Evolutionary conservation across 73 alveolate genomes (phyloP).

Genomic region (Tetrahymena malaccensis): DNA sequence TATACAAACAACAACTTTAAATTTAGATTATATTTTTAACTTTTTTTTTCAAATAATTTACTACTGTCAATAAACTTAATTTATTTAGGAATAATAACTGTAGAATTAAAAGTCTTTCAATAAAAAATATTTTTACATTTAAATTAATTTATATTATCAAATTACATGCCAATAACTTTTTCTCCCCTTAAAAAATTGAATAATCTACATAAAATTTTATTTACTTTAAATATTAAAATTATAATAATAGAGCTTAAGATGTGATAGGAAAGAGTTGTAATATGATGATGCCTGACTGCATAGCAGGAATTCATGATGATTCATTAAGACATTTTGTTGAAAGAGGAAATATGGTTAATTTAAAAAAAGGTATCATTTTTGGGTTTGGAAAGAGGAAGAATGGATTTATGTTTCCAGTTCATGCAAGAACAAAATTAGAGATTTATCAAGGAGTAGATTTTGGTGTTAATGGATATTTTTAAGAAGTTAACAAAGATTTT

Average conservation of each 20-base stretch:
- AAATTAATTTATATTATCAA: no score
- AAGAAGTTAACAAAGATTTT: not conserved
- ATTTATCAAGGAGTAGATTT: not conserved
- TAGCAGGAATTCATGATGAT: not conserved
- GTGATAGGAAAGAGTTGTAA: not conserved
- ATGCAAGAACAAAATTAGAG: not conserved
- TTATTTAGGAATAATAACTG: no score
- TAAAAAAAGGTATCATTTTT: not conserved
- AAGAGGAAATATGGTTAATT: not conserved
- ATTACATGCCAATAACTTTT: no score
- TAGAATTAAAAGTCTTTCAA: no score
- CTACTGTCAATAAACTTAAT: no score
- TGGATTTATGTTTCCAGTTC: not conserved
- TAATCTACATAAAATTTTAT: not conserved
- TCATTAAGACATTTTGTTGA: not conserved
- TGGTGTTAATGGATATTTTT: not conserved
- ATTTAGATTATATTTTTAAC: no score
- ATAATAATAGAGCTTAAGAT: not conserved
- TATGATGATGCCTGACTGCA: not conserved
- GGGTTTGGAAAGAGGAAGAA: not conserved
- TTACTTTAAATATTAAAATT: not conserved
- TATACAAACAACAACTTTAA: not conserved
- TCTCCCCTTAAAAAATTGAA: no score
- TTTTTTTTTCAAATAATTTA: no score
- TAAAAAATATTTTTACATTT: no score